These are phyloP conservation scores for Tagetes erecta DNA, from an alignment of 129 eudicot genomes.

Conservation along the genomic window DNA sequence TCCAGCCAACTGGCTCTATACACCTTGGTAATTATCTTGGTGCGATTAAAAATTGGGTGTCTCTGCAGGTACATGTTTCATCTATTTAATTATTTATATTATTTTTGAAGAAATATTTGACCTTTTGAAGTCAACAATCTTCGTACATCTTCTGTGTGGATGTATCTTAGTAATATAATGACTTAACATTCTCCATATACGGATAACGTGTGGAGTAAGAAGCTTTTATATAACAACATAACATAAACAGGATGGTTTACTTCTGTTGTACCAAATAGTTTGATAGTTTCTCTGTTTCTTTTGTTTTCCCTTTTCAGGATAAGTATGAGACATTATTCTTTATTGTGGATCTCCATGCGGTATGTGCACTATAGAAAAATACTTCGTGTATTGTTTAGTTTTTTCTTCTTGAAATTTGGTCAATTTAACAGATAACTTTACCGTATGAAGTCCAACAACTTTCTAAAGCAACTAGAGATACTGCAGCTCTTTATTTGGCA, in stretches of 20 bases:
- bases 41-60: slow-evolving; percentile 92
- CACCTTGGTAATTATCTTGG: slow-evolving; percentile 99
- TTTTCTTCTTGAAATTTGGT: not conserved
- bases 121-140: not conserved
- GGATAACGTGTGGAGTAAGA: slow-evolving; percentile 10
- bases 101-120: slow-evolving; percentile 9
- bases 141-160: slow-evolving; percentile 1
- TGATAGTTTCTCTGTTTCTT: slow-evolving; percentile 2
- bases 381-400: not conserved
- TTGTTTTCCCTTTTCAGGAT: slow-evolving; percentile 53
- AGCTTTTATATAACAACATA: not conserved
- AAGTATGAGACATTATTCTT: slow-evolving; percentile 86
- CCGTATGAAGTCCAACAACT: slow-evolving; percentile 83
- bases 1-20: slow-evolving; percentile 96
- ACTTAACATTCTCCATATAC: not conserved
- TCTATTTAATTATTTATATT: not conserved
- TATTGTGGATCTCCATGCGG: slow-evolving; percentile 98
- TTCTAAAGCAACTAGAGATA: slow-evolving; percentile 82
- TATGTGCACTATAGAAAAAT: slow-evolving; percentile 28
- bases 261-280: not conserved
- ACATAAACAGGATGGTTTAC: not conserved
- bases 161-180: not conserved
- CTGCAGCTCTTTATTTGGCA: slow-evolving; percentile 97
- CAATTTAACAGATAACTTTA: slow-evolving; percentile 70
- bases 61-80: slow-evolving; percentile 60